A percentile compares a stretch with the other conserved stretches of the same genome.
These are phyloP conservation scores for Xylaria sp. DNA, from an alignment of 495 filamentous ascomycete genomes.

Conservation along the genomic window DNA sequence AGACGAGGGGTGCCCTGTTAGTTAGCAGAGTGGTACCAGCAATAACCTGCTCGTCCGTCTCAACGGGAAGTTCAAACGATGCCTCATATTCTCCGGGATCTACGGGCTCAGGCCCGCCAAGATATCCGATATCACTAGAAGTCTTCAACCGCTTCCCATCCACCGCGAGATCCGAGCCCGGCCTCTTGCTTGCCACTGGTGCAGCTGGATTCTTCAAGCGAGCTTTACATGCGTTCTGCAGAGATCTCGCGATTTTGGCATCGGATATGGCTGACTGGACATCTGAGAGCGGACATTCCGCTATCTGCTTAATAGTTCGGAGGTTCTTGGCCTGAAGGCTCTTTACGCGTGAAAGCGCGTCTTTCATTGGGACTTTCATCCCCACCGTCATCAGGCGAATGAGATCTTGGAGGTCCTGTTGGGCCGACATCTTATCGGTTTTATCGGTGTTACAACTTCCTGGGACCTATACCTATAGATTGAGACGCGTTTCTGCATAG, in stretches of 20 bases:
- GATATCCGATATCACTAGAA: constrained; percentile 37
- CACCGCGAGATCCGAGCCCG: constrained; percentile 37
- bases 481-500: constrained; percentile 2
- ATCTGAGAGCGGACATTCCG: constrained; percentile 60
- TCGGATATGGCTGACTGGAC: constrained; percentile 70
- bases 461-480: not conserved
- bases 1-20: constrained; percentile 80
- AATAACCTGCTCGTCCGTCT: constrained; percentile 65
- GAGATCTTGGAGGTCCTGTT: constrained; percentile 71
- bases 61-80: constrained; percentile 67
- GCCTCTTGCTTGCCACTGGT: constrained; percentile 46
- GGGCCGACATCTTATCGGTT: constrained; percentile 52
- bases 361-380: constrained; percentile 71
- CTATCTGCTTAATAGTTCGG: constrained; percentile 66
- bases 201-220: constrained; percentile 50
- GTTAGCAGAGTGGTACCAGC: constrained; percentile 65
- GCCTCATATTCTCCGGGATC: constrained; percentile 70
- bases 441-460: constrained; percentile 1
- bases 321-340: constrained; percentile 69
- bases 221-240: constrained; percentile 73
- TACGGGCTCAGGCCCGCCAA: constrained; percentile 46
- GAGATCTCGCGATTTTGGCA: constrained; percentile 72
- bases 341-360: constrained; percentile 72
- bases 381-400: constrained; percentile 79
- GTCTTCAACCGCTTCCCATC: constrained; percentile 54